Evolutionary conservation across 2,329 filamentous ascomycete species (phyloP), one percentile per base, ranked within the genome.

Genomic region (Malbranchea zuffiana): DNA sequence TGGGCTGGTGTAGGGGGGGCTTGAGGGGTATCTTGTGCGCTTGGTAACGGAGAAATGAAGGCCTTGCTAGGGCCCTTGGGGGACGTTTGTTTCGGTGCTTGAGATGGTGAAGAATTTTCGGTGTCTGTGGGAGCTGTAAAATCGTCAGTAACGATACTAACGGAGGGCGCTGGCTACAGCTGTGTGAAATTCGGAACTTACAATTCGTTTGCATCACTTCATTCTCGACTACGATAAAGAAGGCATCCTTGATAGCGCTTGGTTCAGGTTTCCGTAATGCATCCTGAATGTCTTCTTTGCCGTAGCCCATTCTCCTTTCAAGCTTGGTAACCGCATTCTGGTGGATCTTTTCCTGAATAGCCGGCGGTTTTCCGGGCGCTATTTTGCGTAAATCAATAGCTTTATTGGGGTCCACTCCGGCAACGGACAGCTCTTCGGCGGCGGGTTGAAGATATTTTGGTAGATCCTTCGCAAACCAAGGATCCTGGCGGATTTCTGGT

Each of bases 161-260:
- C n/a, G n/a, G n/a, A n/a, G n/a, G n/a, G n/a, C n/a, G n/a, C n/a
- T n/a, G n/a, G n/a, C n/a, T n/a, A n/a, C n/a, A n/a, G n/a, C n/a
- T n/a, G n/a, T n/a, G n/a, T n/a, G n/a, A n/a, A n/a, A n/a, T n/a
- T n/a, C n/a, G 26, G 8, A 21, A 76, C 83, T 75, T 68, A 92
- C 84, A 86, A 57, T 86, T 93, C 38, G 79, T 80, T 58, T 87
- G 82, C 87, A 96, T 96, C 57, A 96, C 74, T 59, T 95, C 90
- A 57, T 96, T 96, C 61, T 98, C 90, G 36, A 88, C 78, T 17
- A 98, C 85, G 57, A 98, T 98, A 63, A 95, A 79, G 64, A 96
- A 98, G 1, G 90, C 90, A 62, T 98, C 90, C 64, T 98, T 98
- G 68, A 98, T 95, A 7, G 90, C 87, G 41, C 87, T 96, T 8